Percentiles rank a stretch among this genome's conserved stretches.
These are phyloP conservation scores for Rachicladosporium sp. DNA, from an alignment of 2,329 filamentous ascomycete genomes.

Conservation along the genomic window DNA sequence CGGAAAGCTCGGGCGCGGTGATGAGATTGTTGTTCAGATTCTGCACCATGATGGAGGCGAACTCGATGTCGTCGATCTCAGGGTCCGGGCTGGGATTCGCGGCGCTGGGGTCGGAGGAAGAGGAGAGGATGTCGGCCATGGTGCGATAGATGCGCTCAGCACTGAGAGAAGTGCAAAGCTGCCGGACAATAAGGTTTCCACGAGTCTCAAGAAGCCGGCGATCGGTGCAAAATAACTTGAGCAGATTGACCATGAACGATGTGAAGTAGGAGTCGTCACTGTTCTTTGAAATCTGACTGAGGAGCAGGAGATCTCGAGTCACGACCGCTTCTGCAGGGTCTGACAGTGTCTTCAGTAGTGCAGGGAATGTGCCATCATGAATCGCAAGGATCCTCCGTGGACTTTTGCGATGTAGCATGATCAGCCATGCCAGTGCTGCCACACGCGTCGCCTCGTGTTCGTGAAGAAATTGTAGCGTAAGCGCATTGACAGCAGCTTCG, in stretches of 20 bases:
- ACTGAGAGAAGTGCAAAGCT: slow-evolving; percentile 83
- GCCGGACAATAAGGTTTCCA: slow-evolving; percentile 91
- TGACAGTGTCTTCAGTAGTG: slow-evolving; percentile 86
- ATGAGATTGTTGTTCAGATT: slow-evolving; percentile 99
- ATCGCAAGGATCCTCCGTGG: slow-evolving; percentile 80
- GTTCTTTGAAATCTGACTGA: slow-evolving; percentile 92
- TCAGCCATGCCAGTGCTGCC: slow-evolving; percentile 86
- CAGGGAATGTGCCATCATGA: slow-evolving; percentile 94
- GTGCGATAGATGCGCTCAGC: slow-evolving; percentile 93
- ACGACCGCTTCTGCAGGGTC: slow-evolving; percentile 94
- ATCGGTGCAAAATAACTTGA: slow-evolving; percentile 93
- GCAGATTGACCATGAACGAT: slow-evolving; percentile 92
- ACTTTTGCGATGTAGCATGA: slow-evolving; percentile 94
- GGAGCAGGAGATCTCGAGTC: slow-evolving; percentile 79
- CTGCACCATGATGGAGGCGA: slow-evolving; percentile 98
- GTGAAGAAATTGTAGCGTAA: slow-evolving; percentile 88
- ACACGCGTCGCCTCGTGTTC: slow-evolving; percentile 94
- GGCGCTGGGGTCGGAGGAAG: slow-evolving; percentile 3
- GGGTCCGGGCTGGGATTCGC: slow-evolving; percentile 50
- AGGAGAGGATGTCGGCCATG: slow-evolving; percentile 64
- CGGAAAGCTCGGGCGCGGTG: slow-evolving; percentile 84
- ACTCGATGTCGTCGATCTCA: slow-evolving; percentile 88
- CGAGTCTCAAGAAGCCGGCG: slow-evolving; percentile 79
- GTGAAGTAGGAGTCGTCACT: slow-evolving; percentile 96
- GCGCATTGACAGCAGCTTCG: slow-evolving; percentile 80